Conservation (phyloP, 441 rosid genomes). For the Raphanus hybrid region DNA sequence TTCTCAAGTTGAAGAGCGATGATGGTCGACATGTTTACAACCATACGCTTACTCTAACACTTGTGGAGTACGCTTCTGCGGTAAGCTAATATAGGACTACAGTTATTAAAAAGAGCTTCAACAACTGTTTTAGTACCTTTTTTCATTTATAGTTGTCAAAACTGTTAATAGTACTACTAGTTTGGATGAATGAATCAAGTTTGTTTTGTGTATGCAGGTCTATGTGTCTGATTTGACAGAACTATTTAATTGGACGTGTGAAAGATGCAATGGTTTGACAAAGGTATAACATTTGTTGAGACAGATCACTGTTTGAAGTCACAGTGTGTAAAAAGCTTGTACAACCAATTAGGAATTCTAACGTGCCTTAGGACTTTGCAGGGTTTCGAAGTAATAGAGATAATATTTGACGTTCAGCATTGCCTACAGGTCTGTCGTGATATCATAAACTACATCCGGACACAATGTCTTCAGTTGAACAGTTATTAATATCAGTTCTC, state of each 20-base stretch:
- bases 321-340: constrained; percentile 4
- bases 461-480: not conserved
- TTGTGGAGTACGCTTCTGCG: constrained; percentile 96
- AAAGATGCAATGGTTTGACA: constrained; percentile 78
- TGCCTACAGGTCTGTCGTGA: constrained; percentile 74
- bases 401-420: constrained; percentile 76
- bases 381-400: constrained; percentile 89
- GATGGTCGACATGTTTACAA: constrained; percentile 58
- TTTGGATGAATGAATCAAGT: constrained; percentile 16
- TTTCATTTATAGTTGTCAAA: not conserved
- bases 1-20: constrained; percentile 54
- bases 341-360: constrained; percentile 9
- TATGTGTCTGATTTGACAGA: constrained; percentile 80
- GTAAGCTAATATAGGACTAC: constrained; percentile 49
- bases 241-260: constrained; percentile 87
- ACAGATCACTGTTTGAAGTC: constrained; percentile 25
- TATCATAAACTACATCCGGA: constrained; percentile 18
- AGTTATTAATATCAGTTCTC: constrained; percentile 14
- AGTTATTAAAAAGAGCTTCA: not conserved
- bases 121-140: not conserved
- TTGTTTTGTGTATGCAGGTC: constrained; percentile 58
- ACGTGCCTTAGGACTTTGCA: constrained; percentile 44
- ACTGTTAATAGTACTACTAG: not conserved
- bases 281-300: constrained; percentile 49
- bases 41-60: constrained; percentile 75